Base-by-base conservation (phyloP, 805 yeast species). In the Wickerhamomyces ciferrii region DNA sequence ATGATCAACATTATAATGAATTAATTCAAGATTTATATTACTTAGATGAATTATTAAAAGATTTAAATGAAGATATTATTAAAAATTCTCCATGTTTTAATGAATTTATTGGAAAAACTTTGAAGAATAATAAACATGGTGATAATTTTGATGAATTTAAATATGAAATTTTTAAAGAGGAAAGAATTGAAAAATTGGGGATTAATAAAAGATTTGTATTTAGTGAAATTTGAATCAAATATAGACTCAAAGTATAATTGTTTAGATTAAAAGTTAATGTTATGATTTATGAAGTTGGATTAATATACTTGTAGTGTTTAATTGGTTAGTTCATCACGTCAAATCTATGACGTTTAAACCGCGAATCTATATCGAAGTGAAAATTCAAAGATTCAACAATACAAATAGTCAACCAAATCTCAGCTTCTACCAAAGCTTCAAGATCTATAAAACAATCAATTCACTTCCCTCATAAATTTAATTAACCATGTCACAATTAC, bases 61-160 rank as follows among this genome's bases (percentile, higher is more conserved):
- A 53, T 38, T 48, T 52, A 50, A 20, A 39, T 2, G 57, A 53
- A 43, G 44, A 21, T 6, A 20, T 48, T 18, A 35, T 21, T 13
- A 47, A 47, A 19, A 34, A 34, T 2, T 38, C 45, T 15, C 45
- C 45, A 14, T 38, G 31, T 13, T 43, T 43, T 36, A 11, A 37
- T 15, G 39, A 43, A 14, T 36, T 14, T 39, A 25, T 20, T 7
- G 23, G 15, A 18, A 4, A 5, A 5, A 15, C n/a, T 29, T 15
- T 29, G 5, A 18, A 11, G 10, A 8, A 6, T 8, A 18, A 34
- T 9, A 10, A 18, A 32, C 5, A 14, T 34, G 37, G 21, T 18
- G 23, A 17, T 6, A 21, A 18, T 18, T 34, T 34, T 34, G 37
- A 34, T 13, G 21, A 34, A 15, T 34, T 8, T 13, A 27, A 27